Base-by-base conservation (phyloP, 805 yeast genomes). In the Pachysolen tannophilus region DNA sequence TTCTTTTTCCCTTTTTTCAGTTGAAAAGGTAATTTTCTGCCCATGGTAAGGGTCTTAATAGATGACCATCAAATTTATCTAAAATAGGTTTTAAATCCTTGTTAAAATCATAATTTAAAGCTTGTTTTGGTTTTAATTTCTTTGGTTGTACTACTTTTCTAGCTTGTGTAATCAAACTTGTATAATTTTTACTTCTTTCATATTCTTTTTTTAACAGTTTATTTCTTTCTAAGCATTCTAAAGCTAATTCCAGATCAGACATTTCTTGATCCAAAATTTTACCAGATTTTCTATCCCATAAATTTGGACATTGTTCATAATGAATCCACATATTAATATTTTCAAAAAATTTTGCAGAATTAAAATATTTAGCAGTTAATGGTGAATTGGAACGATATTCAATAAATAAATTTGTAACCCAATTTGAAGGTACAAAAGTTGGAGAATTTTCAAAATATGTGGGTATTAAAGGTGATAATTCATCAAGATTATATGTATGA, bases 391-490 rank as follows among this genome's bases (percentile, higher is more conserved):
- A 36, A 8, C 39, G 35, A 32, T 37, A 37, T 10, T 37, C 40
- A 8, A 37, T 25, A 3, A 37, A 18, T 11, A 28, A 8, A 18
- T 37, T 37, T 5, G 30, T 10, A 8, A 21, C 24, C 35, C 35
- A 37, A 21, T 37, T 37, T n/a, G 33, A 24, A n/a, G 40, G 40
- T 5, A 37, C 11, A 29, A 32, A 32, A 24, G 30, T 24, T 5
- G 28, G n/a, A 14, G 33, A 24, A 16, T 37, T 37, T 41, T 75
- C 79, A 32, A 65, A 67, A 10, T 53, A 45, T 0, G 76, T 58
- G 23, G 56, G 44, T 6, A 55, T 46, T 39, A 76, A 50, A 3
- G 78, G 78, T 5, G 61, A 55, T 20, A 75, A 35, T 34, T 69
- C 69, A 1, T 60, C 54, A 27, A 62, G 46, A 3, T 37, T 20